A percentile compares a stretch with the other conserved stretches of the same genome.
phyloP scores from a whole-genome alignment of 139 green algal genomes.

The Tetraselmis chui region DNA sequence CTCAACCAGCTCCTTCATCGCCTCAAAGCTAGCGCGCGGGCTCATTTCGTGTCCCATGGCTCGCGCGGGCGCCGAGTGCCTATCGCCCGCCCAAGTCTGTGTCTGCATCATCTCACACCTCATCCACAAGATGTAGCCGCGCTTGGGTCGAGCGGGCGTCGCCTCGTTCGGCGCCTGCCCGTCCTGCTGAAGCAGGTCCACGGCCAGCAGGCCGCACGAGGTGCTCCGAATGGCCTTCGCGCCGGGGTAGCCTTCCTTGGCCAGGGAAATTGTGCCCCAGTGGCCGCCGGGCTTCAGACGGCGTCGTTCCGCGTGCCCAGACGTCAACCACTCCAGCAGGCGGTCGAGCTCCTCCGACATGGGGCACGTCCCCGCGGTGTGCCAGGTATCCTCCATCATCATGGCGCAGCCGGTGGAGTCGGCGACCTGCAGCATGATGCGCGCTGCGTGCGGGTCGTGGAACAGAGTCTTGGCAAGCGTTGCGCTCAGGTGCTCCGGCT shows the following conservation, averaged over 20 bases:
- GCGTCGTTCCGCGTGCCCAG: not conserved
- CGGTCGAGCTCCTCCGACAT: not conserved
- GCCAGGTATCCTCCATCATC: not conserved
- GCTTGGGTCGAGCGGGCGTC: not conserved
- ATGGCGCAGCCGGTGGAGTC: not conserved
- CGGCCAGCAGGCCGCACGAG: not conserved
- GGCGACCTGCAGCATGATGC: not conserved
- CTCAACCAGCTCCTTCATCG: not conserved
- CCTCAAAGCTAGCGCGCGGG: not conserved
- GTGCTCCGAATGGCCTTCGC: not conserved
- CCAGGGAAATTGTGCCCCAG: not conserved
- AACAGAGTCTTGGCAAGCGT: too few relatives aligned
- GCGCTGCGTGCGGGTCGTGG: too few relatives aligned
- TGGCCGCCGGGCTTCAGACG: not conserved
- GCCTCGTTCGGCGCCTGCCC: not conserved
- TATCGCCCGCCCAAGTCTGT: not conserved
- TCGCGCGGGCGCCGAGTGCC: not conserved
- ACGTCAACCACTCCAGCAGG: not conserved
- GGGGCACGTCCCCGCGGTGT: not conserved
- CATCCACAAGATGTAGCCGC: not conserved
- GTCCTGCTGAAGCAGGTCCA: not conserved
- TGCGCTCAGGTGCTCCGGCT: too few relatives aligned
- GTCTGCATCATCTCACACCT: not conserved
- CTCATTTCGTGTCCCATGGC: not conserved
- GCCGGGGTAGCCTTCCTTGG: not conserved